Conservation (phyloP, 1,139 yeast species). For the Petasospora fabianii region DNA sequence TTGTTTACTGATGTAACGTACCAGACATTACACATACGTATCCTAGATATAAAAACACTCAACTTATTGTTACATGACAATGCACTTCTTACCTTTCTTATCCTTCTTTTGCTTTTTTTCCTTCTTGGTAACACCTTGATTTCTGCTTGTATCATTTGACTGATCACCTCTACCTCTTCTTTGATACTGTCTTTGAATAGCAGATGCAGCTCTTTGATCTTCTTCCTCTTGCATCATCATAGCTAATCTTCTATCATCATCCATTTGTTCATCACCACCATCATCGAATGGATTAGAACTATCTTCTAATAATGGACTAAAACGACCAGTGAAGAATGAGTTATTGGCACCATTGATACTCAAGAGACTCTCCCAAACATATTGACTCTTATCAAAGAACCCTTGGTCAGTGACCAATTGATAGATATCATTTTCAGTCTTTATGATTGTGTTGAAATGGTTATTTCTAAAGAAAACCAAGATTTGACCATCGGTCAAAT, state of each 20-base stretch:
- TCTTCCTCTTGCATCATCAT: slow-evolving; percentile 54
- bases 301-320: slow-evolving; percentile 38
- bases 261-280: slow-evolving; percentile 14
- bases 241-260: slow-evolving; percentile 43
- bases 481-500: slow-evolving; percentile 46
- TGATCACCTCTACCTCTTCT: slow-evolving; percentile 3
- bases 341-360: slow-evolving; percentile 67
- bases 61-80: slow-evolving; percentile 22
- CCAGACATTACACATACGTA: too few species aligned
- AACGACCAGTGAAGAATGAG: slow-evolving; percentile 59
- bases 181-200: slow-evolving; percentile 36
- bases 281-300: slow-evolving; percentile 18
- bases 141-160: too few species aligned
- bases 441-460: slow-evolving; percentile 73
- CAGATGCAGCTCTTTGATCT: slow-evolving; percentile 50
- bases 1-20: too few species aligned
- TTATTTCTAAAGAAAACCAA: slow-evolving; percentile 79
- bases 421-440: slow-evolving; percentile 47
- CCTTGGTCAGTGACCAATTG: slow-evolving; percentile 72
- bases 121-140: slow-evolving; percentile 3
- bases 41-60: too few species aligned
- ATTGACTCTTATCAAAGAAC: slow-evolving; percentile 42
- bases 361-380: slow-evolving; percentile 75
- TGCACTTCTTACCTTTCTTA: slow-evolving; percentile 15
- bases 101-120: slow-evolving; percentile 11